Evolutionary conservation across 83 land plant species (phyloP), one percentile per base, ranked within the genome.

Genomic region (Thuja plicata): DNA sequence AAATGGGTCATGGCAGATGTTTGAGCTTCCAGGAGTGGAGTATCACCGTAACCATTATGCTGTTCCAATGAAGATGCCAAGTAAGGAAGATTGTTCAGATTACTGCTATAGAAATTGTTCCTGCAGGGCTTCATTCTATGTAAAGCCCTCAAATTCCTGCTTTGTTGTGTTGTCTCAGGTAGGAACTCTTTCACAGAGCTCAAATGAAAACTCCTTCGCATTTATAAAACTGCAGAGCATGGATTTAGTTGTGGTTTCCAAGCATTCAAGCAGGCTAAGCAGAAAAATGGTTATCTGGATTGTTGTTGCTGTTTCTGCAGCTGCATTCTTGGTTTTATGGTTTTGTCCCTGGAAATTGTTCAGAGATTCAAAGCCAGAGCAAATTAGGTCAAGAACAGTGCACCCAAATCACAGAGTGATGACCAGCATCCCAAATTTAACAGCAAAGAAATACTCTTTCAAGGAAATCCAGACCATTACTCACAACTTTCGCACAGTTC

Each of bases 101-200:
- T 45, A 45, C 54, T 82, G 85, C 16, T 82, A 24, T 2, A 24
- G 30, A 45, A 45, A 82, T 10, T 82, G 85, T 46, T 82, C 85
- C 27, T 82, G 85, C 5, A 82, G n/a, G 30, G 52, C 85, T 24
- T 82, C 85, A 0, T 82, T 82, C 54, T 82, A 82, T 10, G 3
- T 82, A 30, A 0, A 4, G 8, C 15, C 45, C 46, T 45, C 85
- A 40, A 82, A 82, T 24, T 82, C 85, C 9, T 82, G 85, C 12
- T 82, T 10, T 41, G 52, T 82, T 30, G 54, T 82, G 27, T 27
- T 52, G 12, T 82, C 85, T 21, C 52, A 82, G 52, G 32, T 82
- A 4, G 85, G 85, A 46, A 82, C 85, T 21, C 54, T 82, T 82
- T 40, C 85, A 82, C 16, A 82, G 85, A 82, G 35, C 15, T 41